Evolutionary conservation across 768 basidiomycete species (phyloP).

Genomic region (Collybia nuda): DNA sequence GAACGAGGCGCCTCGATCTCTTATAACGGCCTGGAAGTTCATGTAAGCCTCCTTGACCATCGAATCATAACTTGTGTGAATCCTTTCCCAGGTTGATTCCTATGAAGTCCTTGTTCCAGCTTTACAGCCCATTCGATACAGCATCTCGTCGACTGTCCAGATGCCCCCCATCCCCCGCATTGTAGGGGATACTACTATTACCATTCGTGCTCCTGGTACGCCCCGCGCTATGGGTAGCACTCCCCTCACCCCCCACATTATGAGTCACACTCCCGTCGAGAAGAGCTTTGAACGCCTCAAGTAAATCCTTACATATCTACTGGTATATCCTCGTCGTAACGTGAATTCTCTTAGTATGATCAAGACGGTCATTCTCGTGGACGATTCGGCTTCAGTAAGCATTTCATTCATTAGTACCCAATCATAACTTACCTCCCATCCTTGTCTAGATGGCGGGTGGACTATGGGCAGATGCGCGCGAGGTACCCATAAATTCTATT

Average conservation of each 20-base stretch:
- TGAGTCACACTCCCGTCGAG: neutral
- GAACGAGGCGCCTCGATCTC: conserved; percentile 20
- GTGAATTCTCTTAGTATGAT: conserved; percentile 8
- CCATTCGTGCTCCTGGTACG: too few species aligned
- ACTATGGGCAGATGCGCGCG: conserved; percentile 17
- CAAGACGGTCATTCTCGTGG: conserved; percentile 19
- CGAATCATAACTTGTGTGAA: neutral
- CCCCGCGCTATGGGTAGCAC: too few species aligned
- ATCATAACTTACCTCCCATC: neutral
- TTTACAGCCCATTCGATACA: conserved; percentile 15
- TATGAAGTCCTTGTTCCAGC: conserved; percentile 22
- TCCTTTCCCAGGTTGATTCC: conserved; percentile 12
- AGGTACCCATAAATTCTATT: conserved; percentile 3
- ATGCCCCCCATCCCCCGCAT: conserved; percentile 14
- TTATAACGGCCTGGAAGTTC: conserved; percentile 19
- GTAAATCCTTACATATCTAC: neutral
- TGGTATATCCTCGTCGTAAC: neutral
- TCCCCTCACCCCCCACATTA: conserved; percentile 14
- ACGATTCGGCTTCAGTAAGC: conserved; percentile 20
- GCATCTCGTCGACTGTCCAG: conserved; percentile 6
- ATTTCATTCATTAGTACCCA: neutral
- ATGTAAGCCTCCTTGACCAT: conserved; percentile 5
- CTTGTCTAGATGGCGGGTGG: conserved; percentile 14
- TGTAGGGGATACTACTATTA: too few species aligned
- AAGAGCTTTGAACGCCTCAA: conserved; percentile 7